Evolutionary conservation across 169 alveolate species (phyloP), one percentile per base, ranked within the genome.

Genomic region (Eimeria praecox): DNA sequence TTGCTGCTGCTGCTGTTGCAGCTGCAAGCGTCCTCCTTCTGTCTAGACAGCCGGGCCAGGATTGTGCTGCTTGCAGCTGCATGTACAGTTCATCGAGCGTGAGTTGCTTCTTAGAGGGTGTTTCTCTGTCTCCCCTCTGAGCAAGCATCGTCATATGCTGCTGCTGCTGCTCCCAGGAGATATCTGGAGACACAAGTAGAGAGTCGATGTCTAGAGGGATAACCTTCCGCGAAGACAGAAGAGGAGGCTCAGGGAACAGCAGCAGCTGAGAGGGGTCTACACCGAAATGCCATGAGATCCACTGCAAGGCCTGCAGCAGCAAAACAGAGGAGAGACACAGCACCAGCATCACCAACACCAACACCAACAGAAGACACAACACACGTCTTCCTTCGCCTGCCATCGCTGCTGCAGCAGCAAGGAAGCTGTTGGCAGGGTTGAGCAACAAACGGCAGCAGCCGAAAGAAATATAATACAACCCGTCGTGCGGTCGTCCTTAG

Each of bases 241-340:
- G 59, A 56, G 94, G 94, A 52, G 94, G 94, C 94, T 87, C 94
- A 18, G 94, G 94, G 33, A 87, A 87, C 69, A 87, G 83, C 44
- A 62, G 44, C 94, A 87, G 46, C 40, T 62, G 94, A 54, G 66
- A 38, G 22, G 94, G 83, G 40, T 87, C 94, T 18, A 62, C 83
- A 5, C 94, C 94, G 56, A 87, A 24, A 38, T 87, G 59, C 94
- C 94, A 87, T 8, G 66, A 27, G 22, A 87, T 69, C 80, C 73
- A 87, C 66, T 69, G 83, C 66, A 87, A 35, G 42, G 71, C 94
- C 94, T 87, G 64, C 44, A 44, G 22, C 12, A 49, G n/a, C n/a
- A 85, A 18, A 64, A 30, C 90, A 80, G n/a, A n/a, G n/a, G n/a
- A n/a, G n/a, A n/a, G n/a, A n/a, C n/a, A n/a, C n/a, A 14, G 38